A percentile compares a stretch with the other conserved stretches of the same genome.
phyloP scores from a whole-genome alignment of 441 rosid species.

The Corymbia citriodora region DNA sequence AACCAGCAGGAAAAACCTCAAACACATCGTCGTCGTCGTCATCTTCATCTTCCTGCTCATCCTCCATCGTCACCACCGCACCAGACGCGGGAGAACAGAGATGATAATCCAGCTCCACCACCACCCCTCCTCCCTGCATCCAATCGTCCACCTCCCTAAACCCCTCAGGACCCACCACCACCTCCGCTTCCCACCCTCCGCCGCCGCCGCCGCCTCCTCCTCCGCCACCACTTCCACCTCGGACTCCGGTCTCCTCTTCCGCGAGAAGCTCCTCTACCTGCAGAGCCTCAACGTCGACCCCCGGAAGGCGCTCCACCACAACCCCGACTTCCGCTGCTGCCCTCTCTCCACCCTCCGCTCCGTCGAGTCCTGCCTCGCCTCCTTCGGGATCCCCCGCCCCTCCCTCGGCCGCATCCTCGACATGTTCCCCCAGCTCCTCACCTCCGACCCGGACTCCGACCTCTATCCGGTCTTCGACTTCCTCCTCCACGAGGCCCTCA shows the following conservation, averaged over 20 bases:
- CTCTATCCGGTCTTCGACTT: constrained; percentile 53
- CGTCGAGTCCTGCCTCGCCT: constrained; percentile 43
- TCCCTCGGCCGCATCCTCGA: constrained; percentile 45
- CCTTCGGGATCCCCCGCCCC: constrained; percentile 53
- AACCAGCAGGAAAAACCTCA: neutral
- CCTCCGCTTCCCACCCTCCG: neutral
- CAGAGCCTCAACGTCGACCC: constrained; percentile 53
- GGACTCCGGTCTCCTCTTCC: constrained; percentile 60
- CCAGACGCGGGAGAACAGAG: neutral
- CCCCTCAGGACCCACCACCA: neutral
- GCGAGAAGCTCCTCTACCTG: constrained; percentile 62
- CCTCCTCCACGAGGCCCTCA: constrained; percentile 48
- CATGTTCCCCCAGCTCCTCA: constrained; percentile 17
- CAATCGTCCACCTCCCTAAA: neutral
- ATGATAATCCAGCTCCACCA: neutral
- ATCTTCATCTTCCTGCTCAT: constrained; percentile 11
- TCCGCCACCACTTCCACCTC: constrained; percentile 5
- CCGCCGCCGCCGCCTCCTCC: neutral
- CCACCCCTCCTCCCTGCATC: neutral
- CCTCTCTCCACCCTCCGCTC: constrained; percentile 11
- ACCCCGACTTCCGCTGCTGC: constrained; percentile 38
- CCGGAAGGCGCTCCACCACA: constrained; percentile 53
- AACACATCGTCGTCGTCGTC: neutral
- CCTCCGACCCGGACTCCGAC: constrained; percentile 40
- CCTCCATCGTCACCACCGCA: neutral